phyloP scores from a whole-genome alignment of 2,329 filamentous ascomycete species.

The Clarireedia monteithiana region DNA sequence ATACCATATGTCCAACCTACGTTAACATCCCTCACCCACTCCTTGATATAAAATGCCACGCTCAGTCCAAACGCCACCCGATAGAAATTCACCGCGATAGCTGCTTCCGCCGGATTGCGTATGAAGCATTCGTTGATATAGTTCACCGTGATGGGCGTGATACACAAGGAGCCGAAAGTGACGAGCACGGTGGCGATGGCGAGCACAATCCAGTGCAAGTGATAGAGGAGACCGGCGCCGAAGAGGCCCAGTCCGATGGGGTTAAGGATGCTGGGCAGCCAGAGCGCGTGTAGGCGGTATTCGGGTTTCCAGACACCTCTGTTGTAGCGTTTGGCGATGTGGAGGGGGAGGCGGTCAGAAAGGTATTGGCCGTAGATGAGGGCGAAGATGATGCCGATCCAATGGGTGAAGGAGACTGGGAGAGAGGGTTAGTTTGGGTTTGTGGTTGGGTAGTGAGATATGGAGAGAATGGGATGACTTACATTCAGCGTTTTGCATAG shows the following conservation, averaged over 20 bases:
- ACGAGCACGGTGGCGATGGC: neutral
- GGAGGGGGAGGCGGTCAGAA: conserved; percentile 32
- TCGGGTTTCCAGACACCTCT: conserved; percentile 17
- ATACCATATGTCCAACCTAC: conserved; percentile 1
- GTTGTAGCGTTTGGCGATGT: conserved; percentile 1
- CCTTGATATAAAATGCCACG: neutral
- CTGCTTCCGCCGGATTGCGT: neutral
- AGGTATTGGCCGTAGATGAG: conserved; percentile 30
- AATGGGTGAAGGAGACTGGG: conserved; percentile 31
- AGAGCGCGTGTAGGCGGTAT: conserved; percentile 15
- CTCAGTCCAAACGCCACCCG: neutral
- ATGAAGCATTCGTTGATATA: conserved; percentile 3
- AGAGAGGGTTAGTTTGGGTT: neutral
- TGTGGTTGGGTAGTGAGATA: conserved; percentile 4
- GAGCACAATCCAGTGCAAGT: conserved; percentile 1
- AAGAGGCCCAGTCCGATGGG: neutral
- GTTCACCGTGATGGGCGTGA: neutral
- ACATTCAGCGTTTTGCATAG: conserved; percentile 29
- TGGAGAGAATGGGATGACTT: neutral
- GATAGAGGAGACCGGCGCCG: neutral
- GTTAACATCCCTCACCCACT: neutral
- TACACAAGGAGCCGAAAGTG: neutral
- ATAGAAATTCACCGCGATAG: neutral
- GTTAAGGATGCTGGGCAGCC: neutral
- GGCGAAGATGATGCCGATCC: conserved; percentile 32